phyloP scores from a whole-genome alignment of 768 basidiomycete genomes.

The Mycena sanguinolenta region DNA sequence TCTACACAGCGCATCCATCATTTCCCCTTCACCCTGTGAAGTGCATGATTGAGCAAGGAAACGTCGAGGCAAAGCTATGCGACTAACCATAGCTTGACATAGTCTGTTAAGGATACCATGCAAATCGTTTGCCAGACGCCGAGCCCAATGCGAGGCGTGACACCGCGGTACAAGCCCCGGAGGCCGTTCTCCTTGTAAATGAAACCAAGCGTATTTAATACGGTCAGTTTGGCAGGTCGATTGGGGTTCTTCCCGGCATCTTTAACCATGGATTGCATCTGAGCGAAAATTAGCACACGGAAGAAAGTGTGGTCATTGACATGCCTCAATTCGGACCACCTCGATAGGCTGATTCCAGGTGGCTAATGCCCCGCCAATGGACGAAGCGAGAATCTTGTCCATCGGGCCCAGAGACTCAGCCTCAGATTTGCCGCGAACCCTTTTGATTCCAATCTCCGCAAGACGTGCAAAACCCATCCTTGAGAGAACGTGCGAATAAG shows the following conservation, averaged over 20 bases:
- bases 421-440: constrained; percentile 82
- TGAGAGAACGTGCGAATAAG: constrained; percentile 5
- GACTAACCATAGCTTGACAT: constrained; percentile 87
- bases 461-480: constrained; percentile 98
- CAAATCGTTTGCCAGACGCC: constrained; percentile 98
- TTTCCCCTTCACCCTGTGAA: constrained; percentile 66
- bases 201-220: constrained; percentile 91
- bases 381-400: constrained; percentile 92
- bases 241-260: constrained; percentile 72
- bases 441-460: constrained; percentile 85
- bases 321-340: constrained; percentile 94
- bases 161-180: constrained; percentile 96
- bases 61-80: not conserved
- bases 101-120: constrained; percentile 99
- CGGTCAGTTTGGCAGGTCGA: constrained; percentile 92
- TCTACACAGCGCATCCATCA: constrained; percentile 37
- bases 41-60: constrained; percentile 35
- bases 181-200: constrained; percentile 98
- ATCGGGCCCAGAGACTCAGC: constrained; percentile 77
- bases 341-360: constrained; percentile 99
- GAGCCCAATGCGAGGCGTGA: constrained; percentile 95
- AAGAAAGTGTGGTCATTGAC: constrained; percentile 21
- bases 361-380: constrained; percentile 93
- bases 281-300: constrained; percentile 22
- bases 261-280: constrained; percentile 99